Evolutionary conservation across 139 green algal genomes (phyloP), one percentile per base, ranked within the genome.

Genomic region (Medakamo hakoo): DNA sequence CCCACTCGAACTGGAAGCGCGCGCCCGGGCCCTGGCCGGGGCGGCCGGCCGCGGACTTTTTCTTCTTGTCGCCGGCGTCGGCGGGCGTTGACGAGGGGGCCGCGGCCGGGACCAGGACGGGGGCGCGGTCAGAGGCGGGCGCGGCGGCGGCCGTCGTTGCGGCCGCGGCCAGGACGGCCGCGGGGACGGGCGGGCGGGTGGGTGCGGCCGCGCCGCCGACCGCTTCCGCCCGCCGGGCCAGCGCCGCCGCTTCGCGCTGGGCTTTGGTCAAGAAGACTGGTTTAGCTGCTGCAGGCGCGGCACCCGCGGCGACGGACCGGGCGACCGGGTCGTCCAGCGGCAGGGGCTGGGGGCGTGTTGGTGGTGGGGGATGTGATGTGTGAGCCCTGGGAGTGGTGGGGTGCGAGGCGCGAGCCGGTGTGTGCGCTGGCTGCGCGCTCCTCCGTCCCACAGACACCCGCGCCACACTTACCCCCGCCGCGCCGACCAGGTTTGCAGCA

Each of bases 1-100:
- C 87, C 92, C 92, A 98, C 77, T 97, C 92, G 74, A 98, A 98
- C 65, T 92, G 89, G 81, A 97, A 95, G 57, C 76, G 78, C n/a
- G n/a, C n/a, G n/a, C n/a, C n/a, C n/a, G n/a, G n/a, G n/a, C n/a
- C n/a, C n/a, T n/a, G n/a, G n/a, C n/a, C n/a, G 68, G 92, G 93
- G 80, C 93, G 95, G 61, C 96, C 88, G 32, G 75, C 87, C 21
- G 83, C 78, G 18, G 84, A 49, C 56, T 79, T 78, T 60, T 67
- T 73, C 30, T 70, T 70, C 59, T 68, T 30, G 28, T 26, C 5
- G 9, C 32, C 9, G 14, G 60, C 9, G n/a, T 26, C 14, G 18
- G 27, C 26, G 25, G 57, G 19, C 26, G 55, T 23, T 59, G 24
- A 18, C 24, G 55, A 59, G 55, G 1, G 24, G 1, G 19, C 9